Evolutionary conservation across 495 filamentous ascomycete species (phyloP).

Genomic region (Niebla homalea): DNA sequence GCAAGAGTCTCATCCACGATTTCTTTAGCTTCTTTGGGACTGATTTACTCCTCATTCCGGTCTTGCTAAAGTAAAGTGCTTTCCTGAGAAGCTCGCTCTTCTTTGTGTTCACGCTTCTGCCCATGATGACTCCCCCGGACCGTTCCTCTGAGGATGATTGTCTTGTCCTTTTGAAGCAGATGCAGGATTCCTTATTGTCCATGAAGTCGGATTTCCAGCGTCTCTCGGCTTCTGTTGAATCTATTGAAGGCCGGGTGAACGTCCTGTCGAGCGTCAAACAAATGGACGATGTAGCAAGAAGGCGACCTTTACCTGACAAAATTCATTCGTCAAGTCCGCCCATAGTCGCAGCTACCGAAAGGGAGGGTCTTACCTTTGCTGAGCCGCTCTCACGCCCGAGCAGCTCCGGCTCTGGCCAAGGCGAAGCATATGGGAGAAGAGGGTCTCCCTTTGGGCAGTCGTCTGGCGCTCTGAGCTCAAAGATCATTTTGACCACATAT

Average conservation of each 20-base stretch:
- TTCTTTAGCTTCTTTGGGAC: no score
- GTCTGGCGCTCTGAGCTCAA: conserved; percentile 22
- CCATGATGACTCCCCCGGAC: not conserved
- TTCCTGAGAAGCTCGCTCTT: no score
- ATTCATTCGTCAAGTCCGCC: no score
- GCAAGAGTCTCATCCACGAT: no score
- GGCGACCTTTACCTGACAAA: not conserved
- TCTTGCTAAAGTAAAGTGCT: no score
- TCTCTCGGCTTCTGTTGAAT: conserved; percentile 48
- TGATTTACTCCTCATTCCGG: no score
- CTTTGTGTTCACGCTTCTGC: no score
- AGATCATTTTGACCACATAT: conserved; percentile 77
- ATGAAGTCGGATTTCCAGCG: conserved; percentile 44
- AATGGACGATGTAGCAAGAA: conserved; percentile 27
- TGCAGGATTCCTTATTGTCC: conserved; percentile 19
- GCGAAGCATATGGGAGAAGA: not conserved
- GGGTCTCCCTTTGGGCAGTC: not conserved
- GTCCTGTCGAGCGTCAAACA: conserved; percentile 43
- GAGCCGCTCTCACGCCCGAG: not conserved
- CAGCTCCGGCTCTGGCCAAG: not conserved
- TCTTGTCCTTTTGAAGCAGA: conserved; percentile 17
- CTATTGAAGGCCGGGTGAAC: conserved; percentile 53
- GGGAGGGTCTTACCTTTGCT: not conserved
- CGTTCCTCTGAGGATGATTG: not conserved
- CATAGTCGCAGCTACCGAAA: no score